Conservation (phyloP, 352 stramenopile genomes). For the Phytophthora chlamydospora region DNA sequence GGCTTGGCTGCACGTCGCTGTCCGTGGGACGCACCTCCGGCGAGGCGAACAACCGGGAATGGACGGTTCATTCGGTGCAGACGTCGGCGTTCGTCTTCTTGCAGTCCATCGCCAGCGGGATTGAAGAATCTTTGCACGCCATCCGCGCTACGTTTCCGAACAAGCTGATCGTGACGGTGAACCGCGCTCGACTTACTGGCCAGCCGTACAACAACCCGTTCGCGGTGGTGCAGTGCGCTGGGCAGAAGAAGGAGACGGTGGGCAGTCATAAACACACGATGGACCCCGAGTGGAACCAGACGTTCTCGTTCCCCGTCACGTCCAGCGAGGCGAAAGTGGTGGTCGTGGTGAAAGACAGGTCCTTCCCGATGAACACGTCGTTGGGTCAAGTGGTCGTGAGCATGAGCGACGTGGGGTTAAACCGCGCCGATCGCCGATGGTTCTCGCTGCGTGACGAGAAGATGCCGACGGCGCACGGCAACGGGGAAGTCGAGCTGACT, state of each 20-base stretch:
- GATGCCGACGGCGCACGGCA: constrained; percentile 59
- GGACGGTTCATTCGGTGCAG: constrained; percentile 87
- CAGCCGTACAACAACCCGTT: constrained; percentile 91
- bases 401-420: constrained; percentile 84
- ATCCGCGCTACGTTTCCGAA: constrained; percentile 89
- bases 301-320: constrained; percentile 88
- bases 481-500: constrained; percentile 89
- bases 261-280: constrained; percentile 90
- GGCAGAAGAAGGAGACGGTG: constrained; percentile 89
- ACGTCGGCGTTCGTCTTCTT: constrained; percentile 89
- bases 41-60: constrained; percentile 77
- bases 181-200: constrained; percentile 78
- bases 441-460: constrained; percentile 83
- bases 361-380: constrained; percentile 78
- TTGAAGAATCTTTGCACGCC: constrained; percentile 76
- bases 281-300: constrained; percentile 91
- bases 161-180: constrained; percentile 91
- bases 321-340: constrained; percentile 73
- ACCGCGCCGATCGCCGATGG: constrained; percentile 81
- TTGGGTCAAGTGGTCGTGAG: constrained; percentile 75
- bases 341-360: constrained; percentile 75
- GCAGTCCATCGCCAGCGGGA: constrained; percentile 74
- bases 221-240: constrained; percentile 75
- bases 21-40: constrained; percentile 77
- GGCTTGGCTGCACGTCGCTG: constrained; percentile 76